Base-by-base conservation (phyloP, 352 stramenopile species). In the Globisporangium nodosum region DNA sequence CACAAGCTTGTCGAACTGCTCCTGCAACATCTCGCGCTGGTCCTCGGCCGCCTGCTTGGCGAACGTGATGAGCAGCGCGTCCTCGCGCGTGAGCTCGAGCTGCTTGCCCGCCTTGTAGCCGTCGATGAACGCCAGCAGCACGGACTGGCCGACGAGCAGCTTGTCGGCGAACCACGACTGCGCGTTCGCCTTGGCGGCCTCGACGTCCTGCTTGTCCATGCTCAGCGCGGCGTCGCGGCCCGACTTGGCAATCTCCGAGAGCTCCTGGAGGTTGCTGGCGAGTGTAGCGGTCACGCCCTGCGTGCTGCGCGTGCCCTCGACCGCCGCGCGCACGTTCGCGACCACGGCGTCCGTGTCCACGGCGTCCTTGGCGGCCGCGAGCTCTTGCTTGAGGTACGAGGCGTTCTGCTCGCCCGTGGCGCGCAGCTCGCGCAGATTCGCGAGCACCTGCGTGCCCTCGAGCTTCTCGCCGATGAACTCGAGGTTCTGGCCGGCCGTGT, bases 141-240 rank as follows among this genome's bases (percentile, higher is more conserved):
- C 85, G 8, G 73, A 75, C 61, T 92, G 83, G 18, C 80, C 85
- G 27, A 95, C 83, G 56, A 88, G 66, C 57, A 95, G 70, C 53
- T 95, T 95, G 70, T 95, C 85, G 2, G 80, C 78, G 20, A 91
- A 71, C 85, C 85, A 95, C 56, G 74, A 85, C 62, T 95, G 81
- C 39, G 70, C 69, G 1, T 84, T 81, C 3, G 43, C 49, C 63
- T 90, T 90, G 27, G 87, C 68, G 0, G 60, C 67, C 0, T 92
- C 74, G 0, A 95, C 53, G 39, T 95, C 83, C 49, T 82, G 55
- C 24, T 68, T 74, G 8, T 93, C 80, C 37, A 93, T 57, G 6
- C 60, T 52, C 12, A 93, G 58, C 9, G 81, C 81, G 3, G 74
- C 76, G 39, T 91, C 74, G 30, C 79, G 65, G 3, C 81, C 72